Evolutionary conservation across 257 asterid species (phyloP).

Genomic region (Salvia rosmarinus): DNA sequence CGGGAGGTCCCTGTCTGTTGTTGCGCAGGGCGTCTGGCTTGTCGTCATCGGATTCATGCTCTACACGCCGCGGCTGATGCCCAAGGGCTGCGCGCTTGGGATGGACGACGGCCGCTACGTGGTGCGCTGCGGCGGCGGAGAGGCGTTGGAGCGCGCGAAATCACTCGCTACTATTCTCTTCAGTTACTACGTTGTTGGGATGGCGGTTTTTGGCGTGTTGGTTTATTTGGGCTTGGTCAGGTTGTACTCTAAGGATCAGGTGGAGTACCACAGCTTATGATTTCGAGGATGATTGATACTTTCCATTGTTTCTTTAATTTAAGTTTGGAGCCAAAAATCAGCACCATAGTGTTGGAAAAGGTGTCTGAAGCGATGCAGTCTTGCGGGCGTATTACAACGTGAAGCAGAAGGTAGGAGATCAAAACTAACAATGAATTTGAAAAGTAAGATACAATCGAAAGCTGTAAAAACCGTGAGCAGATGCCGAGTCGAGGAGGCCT

Average conservation of each 20-base stretch:
- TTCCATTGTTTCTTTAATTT: too few relatives aligned
- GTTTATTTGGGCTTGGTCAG: conserved; percentile 37
- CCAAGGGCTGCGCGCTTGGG: neutral
- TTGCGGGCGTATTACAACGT: too few relatives aligned
- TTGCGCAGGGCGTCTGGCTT: conserved; percentile 10
- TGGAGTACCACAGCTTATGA: conserved; percentile 31
- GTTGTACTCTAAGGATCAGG: conserved; percentile 34
- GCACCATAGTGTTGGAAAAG: too few relatives aligned
- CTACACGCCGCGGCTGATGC: conserved; percentile 1
- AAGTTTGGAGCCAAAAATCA: too few relatives aligned
- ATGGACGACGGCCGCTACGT: conserved; percentile 3
- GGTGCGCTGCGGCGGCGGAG: conserved; percentile 11
- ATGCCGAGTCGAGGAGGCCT: too few relatives aligned
- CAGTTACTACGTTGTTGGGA: conserved; percentile 50
- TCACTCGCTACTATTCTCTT: conserved; percentile 51
- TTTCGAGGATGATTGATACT: too few relatives aligned
- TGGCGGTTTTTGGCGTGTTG: conserved; percentile 35
- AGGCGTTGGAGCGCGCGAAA: conserved; percentile 50
- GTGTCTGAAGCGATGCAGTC: too few relatives aligned
- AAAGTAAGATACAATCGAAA: too few relatives aligned
- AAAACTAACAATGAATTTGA: too few relatives aligned
- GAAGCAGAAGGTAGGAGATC: too few relatives aligned
- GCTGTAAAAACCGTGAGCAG: too few relatives aligned
- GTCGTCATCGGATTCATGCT: neutral
- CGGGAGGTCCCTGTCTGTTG: neutral